These are phyloP conservation scores for Fusarium buxicola DNA, from an alignment of 2,329 filamentous ascomycete genomes.

Conservation along the genomic window DNA sequence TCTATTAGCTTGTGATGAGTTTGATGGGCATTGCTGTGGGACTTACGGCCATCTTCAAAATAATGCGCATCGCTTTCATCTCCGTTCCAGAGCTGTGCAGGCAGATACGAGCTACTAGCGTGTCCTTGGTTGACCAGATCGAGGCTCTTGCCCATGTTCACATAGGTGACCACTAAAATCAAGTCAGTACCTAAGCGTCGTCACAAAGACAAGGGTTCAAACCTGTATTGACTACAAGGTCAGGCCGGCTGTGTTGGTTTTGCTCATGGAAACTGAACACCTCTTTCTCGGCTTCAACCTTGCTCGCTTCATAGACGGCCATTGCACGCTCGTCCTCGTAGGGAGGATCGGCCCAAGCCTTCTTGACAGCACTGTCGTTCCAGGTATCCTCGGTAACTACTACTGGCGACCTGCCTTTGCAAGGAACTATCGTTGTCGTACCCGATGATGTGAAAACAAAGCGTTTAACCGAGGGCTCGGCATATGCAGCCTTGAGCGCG, in stretches of 20 bases:
- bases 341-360: constrained; percentile 50
- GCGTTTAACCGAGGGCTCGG: background rate
- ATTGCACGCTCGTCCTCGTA: constrained; percentile 44
- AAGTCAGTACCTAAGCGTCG: background rate
- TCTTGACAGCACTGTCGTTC: constrained; percentile 50
- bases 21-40: no score
- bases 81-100: constrained; percentile 34
- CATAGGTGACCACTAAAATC: constrained; percentile 34
- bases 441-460: constrained; percentile 5
- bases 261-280: constrained; percentile 49
- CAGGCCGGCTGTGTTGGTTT: constrained; percentile 29
- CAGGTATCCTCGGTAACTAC: constrained; percentile 36
- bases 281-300: constrained; percentile 49
- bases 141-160: constrained; percentile 41
- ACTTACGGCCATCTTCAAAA: background rate
- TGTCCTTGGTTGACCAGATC: constrained; percentile 31
- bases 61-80: background rate
- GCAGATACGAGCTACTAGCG: constrained; percentile 32
- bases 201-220: no score
- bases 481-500: background rate
- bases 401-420: background rate
- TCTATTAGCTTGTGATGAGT: background rate
- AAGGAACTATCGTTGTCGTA: background rate
- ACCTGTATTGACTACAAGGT: constrained; percentile 39
- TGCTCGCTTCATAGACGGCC: constrained; percentile 52